Evolutionary conservation across 116 monocot species (phyloP), one percentile per base, ranked within the genome.

Genomic region (Zostera marina): DNA sequence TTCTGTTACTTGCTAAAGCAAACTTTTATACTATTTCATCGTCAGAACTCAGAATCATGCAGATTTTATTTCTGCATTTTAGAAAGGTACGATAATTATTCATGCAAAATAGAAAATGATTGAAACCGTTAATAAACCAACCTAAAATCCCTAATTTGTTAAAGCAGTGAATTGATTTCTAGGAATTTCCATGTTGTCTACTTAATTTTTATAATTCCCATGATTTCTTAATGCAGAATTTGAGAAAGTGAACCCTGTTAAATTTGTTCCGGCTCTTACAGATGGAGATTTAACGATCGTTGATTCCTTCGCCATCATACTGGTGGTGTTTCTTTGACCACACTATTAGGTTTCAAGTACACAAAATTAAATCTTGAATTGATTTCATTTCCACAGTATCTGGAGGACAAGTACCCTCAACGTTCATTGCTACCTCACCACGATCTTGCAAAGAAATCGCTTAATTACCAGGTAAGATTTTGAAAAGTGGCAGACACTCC

Each of bases 341-440:
- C 4, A 32, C 32, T 32, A 3, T 32, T 32, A 3, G 32, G 32
- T 44, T 22, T 11, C 11, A 22, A 7, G 8, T 12, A 16, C 14
- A 59, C 22, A 63, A 49, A 63, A 22, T 0, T 1, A 51, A 49
- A 16, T 51, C 49, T 38, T 48, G 11, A 0, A 3, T 42, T 53
- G 0, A 9, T 26, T 26, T 66, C 13, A 4, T 44, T 69, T 66
- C 25, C 14, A 51, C 72, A 89, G 84, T 89, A 84, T 71, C 70
- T 83, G 66, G 85, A 91, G 52, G 81, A 85, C 15, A 84, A 85
- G 59, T 79, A 76, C 61, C 81, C 84, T 12, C 63, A 85, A 16
- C 72, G 61, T 58, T 75, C 82, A 47, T 65, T 91, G 8, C 72
- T 85, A 43, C 91, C 91, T 66, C 63, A 54, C 49, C 63, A 54